These are phyloP conservation scores for Diaporthe velutina DNA, from an alignment of 2,329 filamentous ascomycete species.

Conservation along the genomic window DNA sequence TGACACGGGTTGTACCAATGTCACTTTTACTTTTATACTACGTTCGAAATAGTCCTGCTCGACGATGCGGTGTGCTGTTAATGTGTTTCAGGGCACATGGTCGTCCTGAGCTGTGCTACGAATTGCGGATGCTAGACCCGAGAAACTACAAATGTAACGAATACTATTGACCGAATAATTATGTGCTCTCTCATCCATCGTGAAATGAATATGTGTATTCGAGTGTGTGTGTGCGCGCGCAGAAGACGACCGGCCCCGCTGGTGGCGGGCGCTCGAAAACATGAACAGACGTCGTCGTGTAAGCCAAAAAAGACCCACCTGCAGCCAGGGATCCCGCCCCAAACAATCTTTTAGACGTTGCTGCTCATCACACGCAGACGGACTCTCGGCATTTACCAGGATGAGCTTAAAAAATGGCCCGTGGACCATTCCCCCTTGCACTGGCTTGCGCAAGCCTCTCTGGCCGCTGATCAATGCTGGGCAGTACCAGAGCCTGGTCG, in stretches of 20 bases:
- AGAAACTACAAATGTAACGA: conserved; percentile 27
- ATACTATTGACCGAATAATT: conserved; percentile 22
- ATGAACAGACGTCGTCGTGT: conserved; percentile 12
- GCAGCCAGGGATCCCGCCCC: background rate
- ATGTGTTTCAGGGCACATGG: conserved; percentile 14
- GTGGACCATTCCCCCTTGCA: no score
- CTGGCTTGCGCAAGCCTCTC: conserved; percentile 3
- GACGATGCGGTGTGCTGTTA: conserved; percentile 22
- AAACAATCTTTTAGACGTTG: conserved; percentile 7
- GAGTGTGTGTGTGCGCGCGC: no score
- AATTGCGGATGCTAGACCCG: conserved; percentile 18
- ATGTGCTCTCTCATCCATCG: background rate
- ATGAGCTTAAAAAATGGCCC: conserved; percentile 1
- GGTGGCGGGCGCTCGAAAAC: background rate
- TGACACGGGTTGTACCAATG: background rate
- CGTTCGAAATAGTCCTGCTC: conserved; percentile 24
- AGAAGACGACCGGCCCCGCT: no score
- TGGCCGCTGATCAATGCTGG: conserved; percentile 16
- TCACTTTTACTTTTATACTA: background rate
- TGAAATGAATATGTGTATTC: background rate
- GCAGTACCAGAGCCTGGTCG: background rate
- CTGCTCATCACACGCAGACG: conserved; percentile 14
- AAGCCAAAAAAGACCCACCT: background rate
- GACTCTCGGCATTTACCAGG: background rate
- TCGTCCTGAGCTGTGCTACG: conserved; percentile 2